A percentile compares a stretch with the other conserved stretches of the same genome.
These are phyloP conservation scores for Saturnispora mendoncae DNA, from an alignment of 805 yeast genomes.

Conservation along the genomic window DNA sequence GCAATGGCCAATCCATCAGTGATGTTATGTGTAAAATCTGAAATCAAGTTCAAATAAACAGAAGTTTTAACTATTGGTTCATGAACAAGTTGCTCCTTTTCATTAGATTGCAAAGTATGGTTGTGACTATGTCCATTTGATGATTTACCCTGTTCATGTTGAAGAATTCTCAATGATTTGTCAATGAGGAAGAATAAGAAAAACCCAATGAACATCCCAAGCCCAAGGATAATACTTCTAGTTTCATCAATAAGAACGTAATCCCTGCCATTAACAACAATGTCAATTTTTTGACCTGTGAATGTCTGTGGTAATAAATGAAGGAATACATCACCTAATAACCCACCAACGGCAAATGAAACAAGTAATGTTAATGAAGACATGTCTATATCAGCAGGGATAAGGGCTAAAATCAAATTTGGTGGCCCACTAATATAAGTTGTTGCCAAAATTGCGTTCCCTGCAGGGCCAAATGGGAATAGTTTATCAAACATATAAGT, in stretches of 20 bases:
- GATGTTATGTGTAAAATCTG: slow-evolving; percentile 66
- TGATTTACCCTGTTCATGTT: slow-evolving; percentile 28
- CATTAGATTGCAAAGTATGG: too few relatives aligned
- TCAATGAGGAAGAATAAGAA: slow-evolving; percentile 53
- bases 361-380: slow-evolving; percentile 45
- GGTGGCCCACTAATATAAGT: slow-evolving; percentile 60
- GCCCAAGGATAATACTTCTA: slow-evolving; percentile 41
- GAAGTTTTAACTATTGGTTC: slow-evolving; percentile 34
- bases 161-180: slow-evolving; percentile 45
- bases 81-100: too few relatives aligned
- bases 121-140: slow-evolving; percentile 36
- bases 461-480: slow-evolving; percentile 49
- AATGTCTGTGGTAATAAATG: slow-evolving; percentile 67
- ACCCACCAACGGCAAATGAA: slow-evolving; percentile 68
- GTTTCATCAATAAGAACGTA: slow-evolving; percentile 41
- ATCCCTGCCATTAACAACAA: slow-evolving; percentile 16
- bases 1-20: slow-evolving; percentile 74
- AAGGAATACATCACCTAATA: slow-evolving; percentile 65
- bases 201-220: slow-evolving; percentile 54
- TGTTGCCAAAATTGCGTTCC: slow-evolving; percentile 56
- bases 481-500: slow-evolving; percentile 34
- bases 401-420: slow-evolving; percentile 42
- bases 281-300: slow-evolving; percentile 40
- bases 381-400: slow-evolving; percentile 50
- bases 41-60: slow-evolving; percentile 57